Evolutionary conservation across 768 basidiomycete genomes (phyloP).

Genomic region (Tulasnella sp.): DNA sequence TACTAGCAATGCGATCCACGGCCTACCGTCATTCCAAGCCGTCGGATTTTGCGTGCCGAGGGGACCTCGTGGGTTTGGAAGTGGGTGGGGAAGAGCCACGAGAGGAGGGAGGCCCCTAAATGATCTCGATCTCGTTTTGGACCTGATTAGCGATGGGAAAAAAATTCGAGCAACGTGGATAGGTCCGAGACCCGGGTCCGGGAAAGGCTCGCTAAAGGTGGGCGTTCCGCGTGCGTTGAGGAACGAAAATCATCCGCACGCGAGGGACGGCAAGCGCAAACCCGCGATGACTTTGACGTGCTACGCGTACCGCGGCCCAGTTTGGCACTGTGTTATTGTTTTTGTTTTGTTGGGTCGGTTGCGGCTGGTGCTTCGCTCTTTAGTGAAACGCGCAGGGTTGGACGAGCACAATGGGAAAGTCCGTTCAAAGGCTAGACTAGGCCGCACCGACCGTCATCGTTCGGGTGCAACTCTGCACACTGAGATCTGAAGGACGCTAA

Average conservation of each 20-base stretch:
- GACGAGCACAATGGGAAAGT: conserved; percentile 4
- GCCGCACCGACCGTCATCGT: not conserved
- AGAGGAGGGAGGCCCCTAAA: not conserved
- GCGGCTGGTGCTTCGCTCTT: not conserved
- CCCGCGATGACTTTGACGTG: no score
- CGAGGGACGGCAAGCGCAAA: not conserved
- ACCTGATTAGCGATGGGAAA: conserved; percentile 14
- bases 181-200: not conserved
- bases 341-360: conserved; percentile 5
- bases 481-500: not conserved
- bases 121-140: conserved; percentile 15
- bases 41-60: not conserved
- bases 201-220: not conserved
- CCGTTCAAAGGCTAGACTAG: conserved; percentile 12
- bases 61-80: not conserved
- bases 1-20: not conserved
- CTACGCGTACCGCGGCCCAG: not conserved
- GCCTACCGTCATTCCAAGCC: not conserved
- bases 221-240: not conserved
- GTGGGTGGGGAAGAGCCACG: not conserved
- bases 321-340: not conserved
- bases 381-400: conserved; percentile 11
- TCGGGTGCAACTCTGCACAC: not conserved
- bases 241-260: not conserved
- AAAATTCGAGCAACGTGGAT: not conserved